Evolutionary conservation across 2,329 filamentous ascomycete species (phyloP), one percentile per base, ranked within the genome.

Genomic region (Cordyceps cateniannulata): DNA sequence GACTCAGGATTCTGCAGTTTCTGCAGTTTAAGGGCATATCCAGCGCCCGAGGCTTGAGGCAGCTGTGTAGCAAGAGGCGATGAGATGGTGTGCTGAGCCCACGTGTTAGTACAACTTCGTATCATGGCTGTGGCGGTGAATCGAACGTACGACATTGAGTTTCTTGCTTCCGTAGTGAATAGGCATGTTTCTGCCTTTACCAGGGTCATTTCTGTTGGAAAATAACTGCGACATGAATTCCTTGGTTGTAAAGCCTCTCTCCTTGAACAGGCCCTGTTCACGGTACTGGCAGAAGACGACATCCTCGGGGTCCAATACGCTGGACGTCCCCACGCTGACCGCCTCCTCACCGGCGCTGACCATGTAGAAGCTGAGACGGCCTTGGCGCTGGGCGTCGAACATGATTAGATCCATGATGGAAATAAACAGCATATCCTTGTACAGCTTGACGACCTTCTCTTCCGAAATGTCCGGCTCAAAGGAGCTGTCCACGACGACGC

Each of bases 201-300:
- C 93, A 0, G 81, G 74, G 68, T 99, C 95, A 64, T 91, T 84
- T 59, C 79, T 83, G 70, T 96, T 98, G 22, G 93, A 86, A 76
- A 98, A 97, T 9, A 99, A 77, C 73, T 99, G 95, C 67, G 85
- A 89, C 95, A 99, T 98, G 70, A 98, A 98, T 62, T 98, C 86
- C 52, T 87, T 85, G 50, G 96, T 80, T 0, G 85, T 90, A 72
- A 93, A 97, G 3, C 95, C 95, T 42, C 95, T 85, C 73, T 97
- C 89, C 65, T 89, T 84, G 72, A 96, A 95, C 6, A 97, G 89
- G 1, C 95, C 95, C 49, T 93, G 87, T 75, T 99, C 95, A 65
- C 95, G 85, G 71, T 99, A 99, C 72, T 99, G 95, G 63, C 89
- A 91, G 71, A 96, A 98, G 50, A 97, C 84, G 5, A 96, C 90